These are phyloP conservation scores for Drechslerella coelobrocha DNA, from an alignment of 2,329 filamentous ascomycete genomes.

Conservation along the genomic window DNA sequence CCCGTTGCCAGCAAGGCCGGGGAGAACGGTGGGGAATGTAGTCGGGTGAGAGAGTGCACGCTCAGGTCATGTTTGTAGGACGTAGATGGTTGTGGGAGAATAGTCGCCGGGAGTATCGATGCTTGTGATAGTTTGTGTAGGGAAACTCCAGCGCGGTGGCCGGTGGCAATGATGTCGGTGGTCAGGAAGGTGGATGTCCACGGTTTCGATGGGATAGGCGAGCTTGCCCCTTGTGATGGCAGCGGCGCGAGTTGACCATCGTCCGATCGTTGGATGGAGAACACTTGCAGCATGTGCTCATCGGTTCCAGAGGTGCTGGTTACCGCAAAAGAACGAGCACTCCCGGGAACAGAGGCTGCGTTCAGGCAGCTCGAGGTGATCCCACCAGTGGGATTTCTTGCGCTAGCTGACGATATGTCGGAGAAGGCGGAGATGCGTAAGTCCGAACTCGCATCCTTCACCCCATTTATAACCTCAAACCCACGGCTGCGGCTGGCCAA, in stretches of 20 bases:
- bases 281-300: conserved; percentile 21
- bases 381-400: conserved; percentile 22
- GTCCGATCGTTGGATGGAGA: neutral
- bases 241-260: neutral
- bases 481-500: conserved; percentile 21
- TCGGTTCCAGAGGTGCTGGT: conserved; percentile 6
- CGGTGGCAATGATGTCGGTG: conserved; percentile 12
- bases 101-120: neutral
- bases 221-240: neutral
- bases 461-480: conserved; percentile 20
- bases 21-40: conserved; percentile 19
- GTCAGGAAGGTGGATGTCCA: conserved; percentile 35
- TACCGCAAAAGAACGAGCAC: conserved; percentile 12
- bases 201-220: conserved; percentile 24
- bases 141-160: conserved; percentile 29
- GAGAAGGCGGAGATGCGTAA: neutral
- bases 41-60: conserved; percentile 34
- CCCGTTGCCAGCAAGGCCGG: conserved; percentile 24
- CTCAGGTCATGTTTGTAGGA: conserved; percentile 20
- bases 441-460: conserved; percentile 6
- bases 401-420: conserved; percentile 17
- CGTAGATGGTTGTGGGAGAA: conserved; percentile 17
- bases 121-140: conserved; percentile 15
- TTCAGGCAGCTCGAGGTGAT: conserved; percentile 32
- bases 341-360: neutral